These are phyloP conservation scores for Hypoxylon sp. DNA, from an alignment of 2,329 filamentous ascomycete species.

Conservation along the genomic window DNA sequence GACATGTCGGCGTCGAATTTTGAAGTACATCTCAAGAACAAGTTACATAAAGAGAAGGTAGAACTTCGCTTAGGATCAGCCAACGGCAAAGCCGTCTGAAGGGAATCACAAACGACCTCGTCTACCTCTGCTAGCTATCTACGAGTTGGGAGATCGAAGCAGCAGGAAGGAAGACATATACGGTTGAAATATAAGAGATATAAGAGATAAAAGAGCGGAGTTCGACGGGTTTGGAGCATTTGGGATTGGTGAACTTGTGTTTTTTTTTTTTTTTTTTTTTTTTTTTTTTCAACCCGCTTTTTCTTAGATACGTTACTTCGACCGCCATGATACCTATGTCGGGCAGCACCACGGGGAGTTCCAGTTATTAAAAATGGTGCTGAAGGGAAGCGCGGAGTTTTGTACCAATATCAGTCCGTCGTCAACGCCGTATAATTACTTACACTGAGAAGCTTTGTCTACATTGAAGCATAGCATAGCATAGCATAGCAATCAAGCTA, in stretches of 20 bases:
- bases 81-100: slow-evolving; percentile 23
- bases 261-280: slow-evolving; percentile 6
- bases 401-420: slow-evolving; percentile 37
- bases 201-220: slow-evolving; percentile 24
- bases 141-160: neutral
- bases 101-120: neutral
- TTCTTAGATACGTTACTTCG: slow-evolving; percentile 26
- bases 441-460: slow-evolving; percentile 14
- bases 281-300: slow-evolving; percentile 4
- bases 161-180: slow-evolving; percentile 6
- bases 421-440: slow-evolving; percentile 27
- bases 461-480: slow-evolving; percentile 2
- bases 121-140: neutral
- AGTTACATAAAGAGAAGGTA: slow-evolving; percentile 80
- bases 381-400: slow-evolving; percentile 41
- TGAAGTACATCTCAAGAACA: slow-evolving; percentile 90
- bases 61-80: slow-evolving; percentile 52
- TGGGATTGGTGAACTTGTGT: slow-evolving; percentile 3
- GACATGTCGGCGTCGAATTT: slow-evolving; percentile 90
- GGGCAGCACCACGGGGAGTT: slow-evolving; percentile 20
- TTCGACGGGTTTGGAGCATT: slow-evolving; percentile 24
- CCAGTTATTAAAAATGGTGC: slow-evolving; percentile 19
- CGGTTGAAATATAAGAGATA: slow-evolving; percentile 26
- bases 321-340: neutral
- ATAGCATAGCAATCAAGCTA: slow-evolving; percentile 14